Evolutionary conservation across 2,329 filamentous ascomycete species (phyloP).

Genomic region (Colletotrichum noveboracense): DNA sequence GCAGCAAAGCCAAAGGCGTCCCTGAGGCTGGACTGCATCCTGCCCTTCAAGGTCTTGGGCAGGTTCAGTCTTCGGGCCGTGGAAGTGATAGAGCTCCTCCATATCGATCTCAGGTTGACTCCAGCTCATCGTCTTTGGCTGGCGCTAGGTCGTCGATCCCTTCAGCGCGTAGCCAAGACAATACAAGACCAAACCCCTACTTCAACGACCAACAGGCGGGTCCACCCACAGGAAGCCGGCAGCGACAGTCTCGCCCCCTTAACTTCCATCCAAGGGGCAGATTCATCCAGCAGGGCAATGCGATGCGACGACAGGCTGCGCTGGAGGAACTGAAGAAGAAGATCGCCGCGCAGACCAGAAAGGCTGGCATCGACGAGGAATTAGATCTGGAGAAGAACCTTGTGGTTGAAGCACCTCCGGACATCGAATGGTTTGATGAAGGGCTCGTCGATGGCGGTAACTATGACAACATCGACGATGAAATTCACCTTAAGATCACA

Average conservation of each 20-base stretch:
- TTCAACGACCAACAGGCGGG: slow-evolving; percentile 73
- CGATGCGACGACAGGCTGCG: slow-evolving; percentile 83
- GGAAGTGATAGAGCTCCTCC: slow-evolving; percentile 28
- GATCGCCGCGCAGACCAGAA: slow-evolving; percentile 85
- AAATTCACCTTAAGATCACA: slow-evolving; percentile 72
- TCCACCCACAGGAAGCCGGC: slow-evolving; percentile 61
- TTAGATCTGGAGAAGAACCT: slow-evolving; percentile 89
- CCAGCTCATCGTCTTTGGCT: slow-evolving; percentile 19
- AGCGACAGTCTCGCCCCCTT: slow-evolving; percentile 75
- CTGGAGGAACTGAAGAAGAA: slow-evolving; percentile 94
- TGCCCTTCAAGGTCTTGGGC: slow-evolving; percentile 66
- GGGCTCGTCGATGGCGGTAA: slow-evolving; percentile 78
- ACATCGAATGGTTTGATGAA: slow-evolving; percentile 98
- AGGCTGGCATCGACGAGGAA: slow-evolving; percentile 93
- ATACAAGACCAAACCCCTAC: slow-evolving; percentile 71
- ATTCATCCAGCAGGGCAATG: slow-evolving; percentile 94
- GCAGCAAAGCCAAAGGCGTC: slow-evolving; percentile 66
- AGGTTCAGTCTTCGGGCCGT: slow-evolving; percentile 51
- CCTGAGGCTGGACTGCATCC: slow-evolving; percentile 80
- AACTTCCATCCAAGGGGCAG: slow-evolving; percentile 96
- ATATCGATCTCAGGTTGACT: slow-evolving; percentile 10
- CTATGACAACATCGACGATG: slow-evolving; percentile 74
- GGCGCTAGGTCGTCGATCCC: slow-evolving; percentile 36
- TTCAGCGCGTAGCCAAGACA: slow-evolving; percentile 33
- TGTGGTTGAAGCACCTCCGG: slow-evolving; percentile 81